Conservation (phyloP, 768 basidiomycete genomes). For the Mycena chlorophos region DNA sequence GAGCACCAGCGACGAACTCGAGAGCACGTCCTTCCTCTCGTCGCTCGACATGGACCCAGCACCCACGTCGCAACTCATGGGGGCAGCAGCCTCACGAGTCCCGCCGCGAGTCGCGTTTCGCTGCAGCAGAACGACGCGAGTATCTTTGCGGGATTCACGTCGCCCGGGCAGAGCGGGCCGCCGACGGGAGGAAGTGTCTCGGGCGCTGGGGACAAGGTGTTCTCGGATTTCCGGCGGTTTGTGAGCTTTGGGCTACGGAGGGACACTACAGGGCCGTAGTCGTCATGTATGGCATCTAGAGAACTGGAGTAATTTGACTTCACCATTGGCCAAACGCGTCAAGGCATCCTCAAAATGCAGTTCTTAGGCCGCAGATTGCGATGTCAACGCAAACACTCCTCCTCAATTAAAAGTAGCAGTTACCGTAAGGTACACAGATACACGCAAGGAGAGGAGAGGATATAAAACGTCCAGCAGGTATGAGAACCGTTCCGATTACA, state of each 20-base stretch:
- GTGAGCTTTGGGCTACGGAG: constrained; percentile 87
- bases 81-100: constrained; percentile 60
- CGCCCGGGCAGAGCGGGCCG: constrained; percentile 65
- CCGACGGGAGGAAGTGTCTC: constrained; percentile 58
- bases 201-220: constrained; percentile 59
- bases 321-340: no score
- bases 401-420: no score
- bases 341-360: no score
- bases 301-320: no score
- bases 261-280: constrained; percentile 43
- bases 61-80: constrained; percentile 43
- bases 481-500: no score
- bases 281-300: no score
- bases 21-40: constrained; percentile 89
- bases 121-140: constrained; percentile 39
- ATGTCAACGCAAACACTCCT: no score
- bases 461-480: no score
- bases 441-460: no score
- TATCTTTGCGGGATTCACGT: constrained; percentile 56
- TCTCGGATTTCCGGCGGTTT: constrained; percentile 85
- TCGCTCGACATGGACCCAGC: constrained; percentile 95
- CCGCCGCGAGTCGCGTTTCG: constrained; percentile 61
- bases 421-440: no score
- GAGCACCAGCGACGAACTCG: constrained; percentile 86
- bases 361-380: no score